A percentile compares a stretch with the other conserved stretches of the same genome.
These are phyloP conservation scores for Canavalia ensiformis DNA, from an alignment of 306 rosid species.

Conservation along the genomic window DNA sequence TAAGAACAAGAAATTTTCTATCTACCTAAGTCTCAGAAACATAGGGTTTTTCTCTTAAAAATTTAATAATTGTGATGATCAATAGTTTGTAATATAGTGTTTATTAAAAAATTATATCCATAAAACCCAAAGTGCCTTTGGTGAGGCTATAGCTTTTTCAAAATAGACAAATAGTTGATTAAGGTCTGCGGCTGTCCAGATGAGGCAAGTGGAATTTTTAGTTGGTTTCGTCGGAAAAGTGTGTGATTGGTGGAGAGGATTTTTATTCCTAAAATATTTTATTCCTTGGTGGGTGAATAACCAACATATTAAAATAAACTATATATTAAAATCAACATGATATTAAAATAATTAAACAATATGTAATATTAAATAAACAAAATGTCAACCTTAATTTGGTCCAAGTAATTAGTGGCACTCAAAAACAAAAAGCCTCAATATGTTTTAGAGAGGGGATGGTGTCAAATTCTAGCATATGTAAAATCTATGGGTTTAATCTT, in stretches of 20 bases:
- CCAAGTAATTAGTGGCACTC: too few relatives aligned
- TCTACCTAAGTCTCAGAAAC: slow-evolving; percentile 24
- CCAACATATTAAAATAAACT: slow-evolving; percentile 7
- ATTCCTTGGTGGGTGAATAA: slow-evolving; percentile 57
- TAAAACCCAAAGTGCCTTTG: slow-evolving; percentile 47
- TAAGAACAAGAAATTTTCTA: slow-evolving; percentile 44
- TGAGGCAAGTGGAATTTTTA: slow-evolving; percentile 73
- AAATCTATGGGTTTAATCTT: too few relatives aligned
- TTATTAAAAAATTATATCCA: slow-evolving; percentile 39
- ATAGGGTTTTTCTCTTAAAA: background rate
- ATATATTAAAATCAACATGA: slow-evolving; percentile 3
- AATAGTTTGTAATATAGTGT: slow-evolving; percentile 20
- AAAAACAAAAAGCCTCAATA: too few relatives aligned
- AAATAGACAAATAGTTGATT: slow-evolving; percentile 48
- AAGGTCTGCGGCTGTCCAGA: slow-evolving; percentile 50
- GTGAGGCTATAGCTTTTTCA: slow-evolving; percentile 50
- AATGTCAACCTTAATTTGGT: too few relatives aligned
- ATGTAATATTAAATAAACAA: background rate
- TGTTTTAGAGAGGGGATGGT: too few relatives aligned
- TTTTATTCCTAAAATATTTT: slow-evolving; percentile 42
- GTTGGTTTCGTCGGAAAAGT: slow-evolving; percentile 59
- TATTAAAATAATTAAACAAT: background rate
- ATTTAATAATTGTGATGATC: background rate
- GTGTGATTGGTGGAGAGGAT: slow-evolving; percentile 44
- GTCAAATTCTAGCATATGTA: too few relatives aligned